Evolutionary conservation across 768 basidiomycete genomes (phyloP), one percentile per base, ranked within the genome.

Genomic region (Lepiota venenata): DNA sequence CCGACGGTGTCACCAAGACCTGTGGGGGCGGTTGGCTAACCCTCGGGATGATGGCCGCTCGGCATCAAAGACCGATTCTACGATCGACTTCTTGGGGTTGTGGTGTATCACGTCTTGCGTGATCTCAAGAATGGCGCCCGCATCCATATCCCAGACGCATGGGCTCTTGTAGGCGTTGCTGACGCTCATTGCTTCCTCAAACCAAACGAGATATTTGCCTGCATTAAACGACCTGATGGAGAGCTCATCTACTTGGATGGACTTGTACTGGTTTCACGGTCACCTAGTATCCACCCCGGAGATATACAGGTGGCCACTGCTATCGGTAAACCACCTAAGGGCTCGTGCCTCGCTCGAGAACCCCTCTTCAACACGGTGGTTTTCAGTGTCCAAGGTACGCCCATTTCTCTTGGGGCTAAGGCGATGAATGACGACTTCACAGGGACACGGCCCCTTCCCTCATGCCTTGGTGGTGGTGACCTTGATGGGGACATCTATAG

Each of bases 121-220:
- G 73, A 79, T 41, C 70, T 88, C 16, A 88, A 88, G 56, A 77
- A 81, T 50, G 69, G 71, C 52, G 84, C 85, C 0, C 76, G 86
- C 6, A 88, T 90, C 38, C 85, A 84, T 10, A 71, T 90, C 10
- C 80, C 78, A 1, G 70, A 70, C 5, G 80, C 76, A 2, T 84
- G 78, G 72, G 87, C 84, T 0, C 65, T 91, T 0, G 87, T 87
- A 2, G 87, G 87, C 1, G 79, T 88, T 5, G 85, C 85, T 0
- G 87, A 91, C 62, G 72, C 81, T 0, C 81, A 84, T 57, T 63
- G 66, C 1, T 79, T 72, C 52, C 72, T 88, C 6, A 29, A 71
- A 25, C 75, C 76, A 52, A 73, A 74, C 3, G 71, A 87, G 57
- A 77, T 89, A 22, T 91, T 86, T 61, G 83, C 77, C 1, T 85